Evolutionary conservation across 345 rosid species (phyloP), one percentile per base, ranked within the genome.

Genomic region (Lepidium sativum): DNA sequence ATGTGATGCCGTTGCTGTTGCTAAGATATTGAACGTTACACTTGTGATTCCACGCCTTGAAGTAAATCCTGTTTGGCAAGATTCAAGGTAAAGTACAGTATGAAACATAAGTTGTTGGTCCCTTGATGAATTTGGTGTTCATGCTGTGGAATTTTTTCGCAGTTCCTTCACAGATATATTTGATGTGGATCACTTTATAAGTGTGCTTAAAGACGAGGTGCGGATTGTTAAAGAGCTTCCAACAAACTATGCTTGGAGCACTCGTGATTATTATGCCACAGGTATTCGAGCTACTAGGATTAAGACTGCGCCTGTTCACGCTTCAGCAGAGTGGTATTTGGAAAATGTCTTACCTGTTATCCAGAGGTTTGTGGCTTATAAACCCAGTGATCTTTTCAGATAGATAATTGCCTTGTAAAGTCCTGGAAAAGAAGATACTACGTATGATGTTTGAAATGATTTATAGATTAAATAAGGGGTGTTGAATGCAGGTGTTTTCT

Each of bases 1-100:
- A 73, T 94, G 99, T 56, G 99, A 94, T 83, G 96, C 97, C 9
- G 99, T 94, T 75, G 96, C 97, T 33, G 88, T 94, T 70, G 96
- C 99, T 34, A 91, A 85, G 73, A 88, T 90, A 59, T 69, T 90
- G 67, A 94, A 94, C 50, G 92, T 86, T 8, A 94, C 96, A 4
- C 85, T 94, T 53, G 87, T 88, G 58, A 80, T 94, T 58, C 99
- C 99, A 14, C 96, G 88, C 48, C 85, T 94, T 68, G 99, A 94
- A 78, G 89, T 94, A 2, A 94, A 94, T 79, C 88, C 96, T 15
- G 97, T 94, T 65, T 94, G 99, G 99, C 92, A 85, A 83, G 96
- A 94, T 82, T 72, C 96, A 49, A 94, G 97, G 99, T 94, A 77
- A n/a, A 16, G 71, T 72, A 29, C 68, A n/a, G n/a, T 69, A 20